Percentiles rank a stretch among this genome's conserved stretches.
Evolutionary conservation across 441 rosid genomes (phyloP).

Genomic region (Syzygium malaccense): DNA sequence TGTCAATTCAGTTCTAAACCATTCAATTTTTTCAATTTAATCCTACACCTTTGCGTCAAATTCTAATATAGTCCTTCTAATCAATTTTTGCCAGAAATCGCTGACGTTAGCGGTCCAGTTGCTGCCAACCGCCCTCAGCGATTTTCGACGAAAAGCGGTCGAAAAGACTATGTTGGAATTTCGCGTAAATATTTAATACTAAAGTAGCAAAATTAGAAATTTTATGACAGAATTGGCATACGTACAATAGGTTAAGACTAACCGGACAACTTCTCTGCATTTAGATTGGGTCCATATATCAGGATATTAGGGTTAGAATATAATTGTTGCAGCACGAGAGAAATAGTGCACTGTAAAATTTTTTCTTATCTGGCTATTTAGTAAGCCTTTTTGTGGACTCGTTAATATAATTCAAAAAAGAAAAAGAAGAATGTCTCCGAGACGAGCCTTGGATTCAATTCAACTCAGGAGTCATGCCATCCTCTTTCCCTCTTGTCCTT

Average conservation of each 20-base stretch:
- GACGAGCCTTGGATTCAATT: neutral
- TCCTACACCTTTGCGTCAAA: rapidly evolving
- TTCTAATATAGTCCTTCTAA: rapidly evolving
- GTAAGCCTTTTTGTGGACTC: neutral
- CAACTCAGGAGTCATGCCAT: neutral
- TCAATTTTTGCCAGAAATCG: neutral
- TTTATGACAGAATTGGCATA: rapidly evolving
- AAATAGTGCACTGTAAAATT: neutral
- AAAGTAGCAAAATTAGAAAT: neutral
- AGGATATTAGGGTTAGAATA: neutral
- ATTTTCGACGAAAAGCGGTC: rapidly evolving
- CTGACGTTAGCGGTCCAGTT: neutral
- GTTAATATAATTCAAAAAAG: neutral
- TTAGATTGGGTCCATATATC: neutral
- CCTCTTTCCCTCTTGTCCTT: neutral
- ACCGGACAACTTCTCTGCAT: neutral
- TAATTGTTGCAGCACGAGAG: neutral
- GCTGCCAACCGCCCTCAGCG: rapidly evolving
- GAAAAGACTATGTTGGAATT: neutral
- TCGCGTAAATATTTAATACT: rapidly evolving
- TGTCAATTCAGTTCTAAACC: rapidly evolving
- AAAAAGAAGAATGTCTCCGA: neutral
- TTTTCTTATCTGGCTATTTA: neutral
- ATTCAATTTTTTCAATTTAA: neutral
- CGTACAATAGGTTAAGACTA: rapidly evolving